These are phyloP conservation scores for Torulaspora indica DNA, from an alignment of 805 yeast species.

Conservation along the genomic window DNA sequence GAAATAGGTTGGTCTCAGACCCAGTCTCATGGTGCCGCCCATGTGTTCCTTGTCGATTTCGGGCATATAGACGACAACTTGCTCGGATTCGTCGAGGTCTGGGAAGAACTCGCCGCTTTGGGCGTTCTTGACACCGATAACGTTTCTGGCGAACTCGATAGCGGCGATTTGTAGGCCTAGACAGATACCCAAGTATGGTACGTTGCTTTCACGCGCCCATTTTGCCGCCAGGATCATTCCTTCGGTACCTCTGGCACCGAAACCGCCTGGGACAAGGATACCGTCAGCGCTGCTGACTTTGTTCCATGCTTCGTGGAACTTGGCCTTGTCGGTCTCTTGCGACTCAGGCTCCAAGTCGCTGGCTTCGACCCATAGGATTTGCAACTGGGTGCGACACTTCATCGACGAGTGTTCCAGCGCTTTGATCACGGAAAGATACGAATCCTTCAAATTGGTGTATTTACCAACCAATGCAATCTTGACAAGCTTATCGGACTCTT, in stretches of 20 bases:
- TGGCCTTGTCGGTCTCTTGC: conserved; percentile 58
- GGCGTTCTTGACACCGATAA: conserved; percentile 61
- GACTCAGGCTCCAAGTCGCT: conserved; percentile 77
- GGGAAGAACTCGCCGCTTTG: conserved; percentile 80
- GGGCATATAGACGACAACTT: conserved; percentile 93
- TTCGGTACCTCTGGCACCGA: conserved; percentile 94
- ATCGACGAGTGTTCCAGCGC: conserved; percentile 93
- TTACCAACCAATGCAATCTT: conserved; percentile 96
- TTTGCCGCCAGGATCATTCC: conserved; percentile 97
- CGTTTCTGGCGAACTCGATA: conserved; percentile 83
- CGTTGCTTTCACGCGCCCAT: conserved; percentile 94
- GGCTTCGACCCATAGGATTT: conserved; percentile 95
- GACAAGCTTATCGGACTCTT: conserved; percentile 78
- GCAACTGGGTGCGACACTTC: conserved; percentile 77
- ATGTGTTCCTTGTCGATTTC: conserved; percentile 91
- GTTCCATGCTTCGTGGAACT: conserved; percentile 95
- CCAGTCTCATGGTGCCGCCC: conserved; percentile 99
- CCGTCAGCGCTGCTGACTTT: conserved; percentile 91
- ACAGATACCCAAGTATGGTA: conserved; percentile 96
- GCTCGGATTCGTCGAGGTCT: conserved; percentile 52
- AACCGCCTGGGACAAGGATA: conserved; percentile 97
- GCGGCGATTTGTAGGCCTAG: conserved; percentile 96
- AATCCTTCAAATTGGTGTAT: conserved; percentile 91
- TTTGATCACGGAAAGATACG: conserved; percentile 90
- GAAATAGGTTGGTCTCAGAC: conserved; percentile 86